Percentiles rank a stretch among this genome's conserved stretches.
These are phyloP conservation scores for Fusarium caatingaense DNA, from an alignment of 2,329 filamentous ascomycete genomes.

Conservation along the genomic window DNA sequence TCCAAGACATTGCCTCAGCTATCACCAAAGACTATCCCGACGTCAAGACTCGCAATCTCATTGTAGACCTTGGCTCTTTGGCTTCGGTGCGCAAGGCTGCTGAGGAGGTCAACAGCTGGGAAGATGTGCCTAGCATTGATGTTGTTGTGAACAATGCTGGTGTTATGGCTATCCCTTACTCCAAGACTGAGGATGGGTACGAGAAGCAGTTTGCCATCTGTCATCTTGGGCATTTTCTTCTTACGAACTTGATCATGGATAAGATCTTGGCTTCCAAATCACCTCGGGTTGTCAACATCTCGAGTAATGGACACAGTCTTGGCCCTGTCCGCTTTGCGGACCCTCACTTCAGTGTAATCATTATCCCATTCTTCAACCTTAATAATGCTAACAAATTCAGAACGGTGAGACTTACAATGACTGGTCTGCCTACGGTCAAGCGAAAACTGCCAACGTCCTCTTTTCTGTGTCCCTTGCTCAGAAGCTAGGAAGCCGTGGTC, in stretches of 20 bases:
- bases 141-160: conserved; percentile 58
- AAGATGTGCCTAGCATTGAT: conserved; percentile 51
- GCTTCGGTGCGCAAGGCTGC: conserved; percentile 55
- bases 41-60: conserved; percentile 50
- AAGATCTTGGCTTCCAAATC: conserved; percentile 53
- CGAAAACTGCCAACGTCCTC: conserved; percentile 54
- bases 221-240: conserved; percentile 59
- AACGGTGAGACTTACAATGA: conserved; percentile 47
- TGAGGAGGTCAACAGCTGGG: conserved; percentile 49
- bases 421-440: conserved; percentile 54
- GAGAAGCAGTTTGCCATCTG: conserved; percentile 60
- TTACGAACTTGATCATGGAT: conserved; percentile 58
- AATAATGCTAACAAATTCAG: conserved; percentile 41
- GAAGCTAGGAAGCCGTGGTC: conserved; percentile 47
- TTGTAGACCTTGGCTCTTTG: conserved; percentile 56
- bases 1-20: conserved; percentile 52
- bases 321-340: conserved; percentile 51
- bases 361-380: not conserved
- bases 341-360: conserved; percentile 46
- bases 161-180: conserved; percentile 53
- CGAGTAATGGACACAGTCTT: conserved; percentile 48
- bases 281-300: conserved; percentile 57
- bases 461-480: conserved; percentile 48
- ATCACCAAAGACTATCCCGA: conserved; percentile 49
- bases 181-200: conserved; percentile 51